phyloP scores from a whole-genome alignment of 2,329 filamentous ascomycete species.

The Emmonsia crescens region DNA sequence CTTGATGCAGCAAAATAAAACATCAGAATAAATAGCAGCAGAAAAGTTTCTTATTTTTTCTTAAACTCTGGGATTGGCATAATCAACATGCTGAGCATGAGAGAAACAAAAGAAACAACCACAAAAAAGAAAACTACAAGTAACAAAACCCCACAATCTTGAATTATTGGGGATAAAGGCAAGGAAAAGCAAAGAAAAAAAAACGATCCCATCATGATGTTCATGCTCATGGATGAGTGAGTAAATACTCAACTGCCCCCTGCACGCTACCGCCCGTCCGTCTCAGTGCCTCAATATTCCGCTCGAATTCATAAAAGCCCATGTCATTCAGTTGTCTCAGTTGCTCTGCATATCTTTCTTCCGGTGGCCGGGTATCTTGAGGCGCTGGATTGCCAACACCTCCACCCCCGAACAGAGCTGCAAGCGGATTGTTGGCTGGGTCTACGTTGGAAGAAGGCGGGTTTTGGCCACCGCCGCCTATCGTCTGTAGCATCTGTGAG shows the following conservation, averaged over 20 bases:
- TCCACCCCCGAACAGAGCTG: slow-evolving; percentile 43
- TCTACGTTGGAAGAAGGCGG: slow-evolving; percentile 19
- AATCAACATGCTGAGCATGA: background rate
- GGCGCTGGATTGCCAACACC: slow-evolving; percentile 44
- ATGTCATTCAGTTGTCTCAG: slow-evolving; percentile 92
- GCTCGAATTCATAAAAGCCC: slow-evolving; percentile 95
- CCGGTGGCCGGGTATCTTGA: slow-evolving; percentile 74
- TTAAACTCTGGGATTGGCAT: background rate
- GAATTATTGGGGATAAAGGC: background rate
- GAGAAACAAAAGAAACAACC: background rate
- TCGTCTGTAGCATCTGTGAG: slow-evolving; percentile 44
- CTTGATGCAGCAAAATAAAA: background rate
- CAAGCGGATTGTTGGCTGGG: slow-evolving; percentile 34
- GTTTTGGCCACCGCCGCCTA: slow-evolving; percentile 29
- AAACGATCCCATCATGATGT: background rate
- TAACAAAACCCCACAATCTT: background rate
- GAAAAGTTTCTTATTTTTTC: background rate
- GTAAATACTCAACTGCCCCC: slow-evolving; percentile 47
- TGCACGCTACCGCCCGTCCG: slow-evolving; percentile 89
- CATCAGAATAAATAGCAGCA: background rate
- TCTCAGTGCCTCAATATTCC: slow-evolving; percentile 78
- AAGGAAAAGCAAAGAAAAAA: background rate
- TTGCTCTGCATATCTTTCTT: slow-evolving; percentile 86
- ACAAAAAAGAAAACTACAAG: background rate
- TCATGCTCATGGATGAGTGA: slow-evolving; percentile 21